Conservation (phyloP, 192 early-diverging fungal species). For the Ambispora gerdemannii region DNA sequence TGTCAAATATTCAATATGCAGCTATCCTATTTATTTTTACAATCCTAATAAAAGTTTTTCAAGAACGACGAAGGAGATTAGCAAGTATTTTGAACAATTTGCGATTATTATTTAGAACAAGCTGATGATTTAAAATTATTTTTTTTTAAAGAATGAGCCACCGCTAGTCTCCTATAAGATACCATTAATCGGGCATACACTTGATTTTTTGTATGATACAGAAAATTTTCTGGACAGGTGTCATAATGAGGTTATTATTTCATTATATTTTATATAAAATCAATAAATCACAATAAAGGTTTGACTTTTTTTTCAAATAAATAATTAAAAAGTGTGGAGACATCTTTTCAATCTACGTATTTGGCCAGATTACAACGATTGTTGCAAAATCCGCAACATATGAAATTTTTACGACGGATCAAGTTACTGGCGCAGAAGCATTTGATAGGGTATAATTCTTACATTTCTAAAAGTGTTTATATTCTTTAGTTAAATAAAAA, state of each 20-base stretch:
- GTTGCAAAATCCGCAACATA: not conserved
- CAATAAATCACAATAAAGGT: not conserved
- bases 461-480: not conserved
- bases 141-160: constrained; percentile 17
- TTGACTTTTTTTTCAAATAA: not conserved
- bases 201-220: not conserved
- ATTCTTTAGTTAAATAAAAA: not conserved
- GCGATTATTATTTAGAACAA: too few species aligned
- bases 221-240: not conserved
- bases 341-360: constrained; percentile 13
- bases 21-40: too few species aligned
- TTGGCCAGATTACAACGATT: not conserved
- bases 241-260: constrained; percentile 5
- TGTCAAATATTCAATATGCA: too few species aligned
- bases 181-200: constrained; percentile 21
- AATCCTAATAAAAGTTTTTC: too few species aligned
- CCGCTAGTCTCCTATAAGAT: not conserved
- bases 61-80: too few species aligned
- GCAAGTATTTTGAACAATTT: too few species aligned
- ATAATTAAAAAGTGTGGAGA: constrained; percentile 1
- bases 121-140: too few species aligned
- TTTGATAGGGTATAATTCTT: not conserved
- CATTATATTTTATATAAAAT: not conserved
- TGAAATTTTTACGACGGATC: not conserved
- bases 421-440: not conserved